phyloP scores from a whole-genome alignment of 2,329 filamentous ascomycete species.

The Exophiala xenobiotica region DNA sequence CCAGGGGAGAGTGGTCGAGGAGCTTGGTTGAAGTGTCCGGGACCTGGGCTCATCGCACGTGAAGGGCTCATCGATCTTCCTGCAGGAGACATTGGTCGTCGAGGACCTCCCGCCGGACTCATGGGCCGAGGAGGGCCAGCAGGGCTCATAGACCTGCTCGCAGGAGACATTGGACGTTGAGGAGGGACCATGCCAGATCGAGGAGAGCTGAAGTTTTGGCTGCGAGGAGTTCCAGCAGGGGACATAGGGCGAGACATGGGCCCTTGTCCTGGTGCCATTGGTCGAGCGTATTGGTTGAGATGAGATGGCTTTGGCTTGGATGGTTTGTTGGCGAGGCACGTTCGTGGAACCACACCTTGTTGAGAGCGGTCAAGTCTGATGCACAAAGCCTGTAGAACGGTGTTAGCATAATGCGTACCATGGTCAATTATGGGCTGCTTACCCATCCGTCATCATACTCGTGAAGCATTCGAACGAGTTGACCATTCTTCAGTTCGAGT shows the following conservation, averaged over 20 bases:
- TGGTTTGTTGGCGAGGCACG: slow-evolving; percentile 86
- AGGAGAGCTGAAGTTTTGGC: slow-evolving; percentile 32
- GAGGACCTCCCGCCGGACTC: slow-evolving; percentile 41
- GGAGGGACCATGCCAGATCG: slow-evolving; percentile 34
- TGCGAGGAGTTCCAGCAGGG: slow-evolving; percentile 19
- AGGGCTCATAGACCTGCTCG: slow-evolving; percentile 30
- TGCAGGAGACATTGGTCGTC: slow-evolving; percentile 31
- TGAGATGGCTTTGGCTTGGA: slow-evolving; percentile 75
- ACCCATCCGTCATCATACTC: slow-evolving; percentile 99
- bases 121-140: slow-evolving; percentile 42
- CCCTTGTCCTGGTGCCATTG: slow-evolving; percentile 24
- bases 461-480: slow-evolving; percentile 84
- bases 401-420: slow-evolving; percentile 35
- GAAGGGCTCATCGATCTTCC: slow-evolving; percentile 35
- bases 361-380: slow-evolving; percentile 84
- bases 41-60: slow-evolving; percentile 26
- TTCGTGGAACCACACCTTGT: slow-evolving; percentile 90
- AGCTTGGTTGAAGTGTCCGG: slow-evolving; percentile 29
- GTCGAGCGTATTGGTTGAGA: slow-evolving; percentile 55
- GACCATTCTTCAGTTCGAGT: slow-evolving; percentile 74
- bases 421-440: slow-evolving; percentile 45
- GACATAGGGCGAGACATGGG: slow-evolving; percentile 31
- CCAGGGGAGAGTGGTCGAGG: slow-evolving; percentile 51
- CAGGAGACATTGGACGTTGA: slow-evolving; percentile 34
- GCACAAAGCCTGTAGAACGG: slow-evolving; percentile 69